Evolutionary conservation across 148 eudicot species (phyloP).

Genomic region (Agrostemma githago): DNA sequence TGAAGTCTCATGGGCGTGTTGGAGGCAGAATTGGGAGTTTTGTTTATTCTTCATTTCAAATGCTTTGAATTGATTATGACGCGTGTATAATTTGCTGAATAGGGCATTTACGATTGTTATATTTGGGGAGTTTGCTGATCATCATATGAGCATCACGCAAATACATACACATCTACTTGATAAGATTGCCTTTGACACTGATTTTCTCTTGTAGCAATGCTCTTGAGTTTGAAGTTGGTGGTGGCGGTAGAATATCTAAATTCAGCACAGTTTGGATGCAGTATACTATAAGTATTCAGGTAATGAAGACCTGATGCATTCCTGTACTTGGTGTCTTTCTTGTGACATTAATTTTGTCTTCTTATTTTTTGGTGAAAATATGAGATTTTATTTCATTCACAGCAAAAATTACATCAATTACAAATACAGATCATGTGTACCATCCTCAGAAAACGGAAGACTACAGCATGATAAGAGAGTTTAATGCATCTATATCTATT

Average conservation of each 20-base stretch:
- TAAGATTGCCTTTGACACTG: constrained; percentile 16
- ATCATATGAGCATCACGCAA: background rate
- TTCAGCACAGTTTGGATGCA: constrained; percentile 83
- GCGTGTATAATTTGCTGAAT: background rate
- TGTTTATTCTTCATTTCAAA: constrained; percentile 5
- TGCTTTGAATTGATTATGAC: constrained; percentile 1
- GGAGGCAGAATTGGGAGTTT: constrained; percentile 87
- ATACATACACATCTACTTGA: background rate
- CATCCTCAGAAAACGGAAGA: too few relatives aligned
- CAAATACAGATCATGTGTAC: too few relatives aligned
- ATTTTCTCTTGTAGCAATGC: constrained; percentile 42
- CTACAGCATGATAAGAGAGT: too few relatives aligned
- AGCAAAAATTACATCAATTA: too few relatives aligned
- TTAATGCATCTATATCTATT: too few relatives aligned
- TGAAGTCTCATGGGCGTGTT: constrained; percentile 88
- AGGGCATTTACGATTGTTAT: background rate
- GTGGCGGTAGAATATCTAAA: constrained; percentile 85
- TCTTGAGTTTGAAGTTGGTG: constrained; percentile 91
- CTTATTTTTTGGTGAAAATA: too few relatives aligned
- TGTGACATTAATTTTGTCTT: background rate
- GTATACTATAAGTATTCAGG: constrained; percentile 87
- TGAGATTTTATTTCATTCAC: too few relatives aligned
- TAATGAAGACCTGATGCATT: constrained; percentile 24
- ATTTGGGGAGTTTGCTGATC: background rate
- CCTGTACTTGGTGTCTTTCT: background rate